Conservation (phyloP, 2,329 filamentous ascomycete species). For the Exserohilum rostratum region DNA sequence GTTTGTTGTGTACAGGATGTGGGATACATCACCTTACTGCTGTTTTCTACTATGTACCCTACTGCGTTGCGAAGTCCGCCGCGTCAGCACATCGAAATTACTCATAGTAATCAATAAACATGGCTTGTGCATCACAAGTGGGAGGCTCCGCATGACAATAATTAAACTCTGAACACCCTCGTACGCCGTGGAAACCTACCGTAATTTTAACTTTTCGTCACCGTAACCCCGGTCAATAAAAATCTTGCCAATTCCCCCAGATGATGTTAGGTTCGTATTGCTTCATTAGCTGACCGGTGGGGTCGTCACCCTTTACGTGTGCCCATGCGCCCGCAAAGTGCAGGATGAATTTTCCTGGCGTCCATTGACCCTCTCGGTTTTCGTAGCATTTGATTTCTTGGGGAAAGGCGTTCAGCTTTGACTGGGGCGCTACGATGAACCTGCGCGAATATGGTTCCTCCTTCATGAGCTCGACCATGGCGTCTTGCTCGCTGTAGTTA, state of each 20-base stretch:
- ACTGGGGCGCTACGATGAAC: conserved; percentile 44
- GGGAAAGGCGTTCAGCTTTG: conserved; percentile 50
- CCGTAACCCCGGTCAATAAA: conserved; percentile 23
- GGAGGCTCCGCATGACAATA: too few relatives aligned
- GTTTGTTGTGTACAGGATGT: too few relatives aligned
- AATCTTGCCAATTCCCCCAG: conserved; percentile 43
- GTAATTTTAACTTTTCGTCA: background rate
- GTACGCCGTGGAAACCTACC: background rate
- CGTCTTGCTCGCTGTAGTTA: conserved; percentile 47
- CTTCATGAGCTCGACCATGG: conserved; percentile 43
- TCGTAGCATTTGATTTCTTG: conserved; percentile 50
- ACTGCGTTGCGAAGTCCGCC: too few relatives aligned
- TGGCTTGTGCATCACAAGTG: too few relatives aligned
- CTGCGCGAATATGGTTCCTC: conserved; percentile 29
- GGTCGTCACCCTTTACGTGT: conserved; percentile 47
- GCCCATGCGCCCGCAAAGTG: conserved; percentile 53
- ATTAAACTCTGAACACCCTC: too few relatives aligned
- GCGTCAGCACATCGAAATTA: too few relatives aligned
- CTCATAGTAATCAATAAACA: too few relatives aligned
- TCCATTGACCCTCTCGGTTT: conserved; percentile 35
- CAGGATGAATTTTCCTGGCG: conserved; percentile 46
- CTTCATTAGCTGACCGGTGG: conserved; percentile 48
- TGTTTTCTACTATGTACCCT: too few relatives aligned
- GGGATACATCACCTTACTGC: too few relatives aligned
- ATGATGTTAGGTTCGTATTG: conserved; percentile 45